These are phyloP conservation scores for Coniochaeta sp. DNA, from an alignment of 2,329 filamentous ascomycete species.

Conservation along the genomic window DNA sequence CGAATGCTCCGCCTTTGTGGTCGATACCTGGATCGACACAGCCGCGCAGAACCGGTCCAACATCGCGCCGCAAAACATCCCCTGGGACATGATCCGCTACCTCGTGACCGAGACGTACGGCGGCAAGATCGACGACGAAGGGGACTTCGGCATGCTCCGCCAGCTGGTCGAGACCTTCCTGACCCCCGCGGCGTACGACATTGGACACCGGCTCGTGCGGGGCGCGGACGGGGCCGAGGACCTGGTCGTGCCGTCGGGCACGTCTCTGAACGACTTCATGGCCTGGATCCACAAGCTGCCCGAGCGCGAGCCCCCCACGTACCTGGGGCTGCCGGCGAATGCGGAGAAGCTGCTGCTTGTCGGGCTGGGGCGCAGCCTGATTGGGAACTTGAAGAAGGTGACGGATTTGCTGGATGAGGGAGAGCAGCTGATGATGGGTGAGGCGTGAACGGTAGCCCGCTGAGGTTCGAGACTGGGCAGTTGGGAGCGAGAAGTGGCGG, in stretches of 20 bases:
- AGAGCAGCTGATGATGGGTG: conserved; percentile 72
- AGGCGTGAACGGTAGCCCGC: not conserved
- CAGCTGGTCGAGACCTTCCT: conserved; percentile 71
- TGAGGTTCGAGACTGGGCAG: not conserved
- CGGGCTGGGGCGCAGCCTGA: conserved; percentile 77
- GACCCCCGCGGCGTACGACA: conserved; percentile 84
- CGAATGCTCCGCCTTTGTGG: conserved; percentile 92
- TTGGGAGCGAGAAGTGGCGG: not conserved
- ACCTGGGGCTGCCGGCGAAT: conserved; percentile 87
- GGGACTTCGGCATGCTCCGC: conserved; percentile 68
- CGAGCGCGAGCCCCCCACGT: conserved; percentile 93
- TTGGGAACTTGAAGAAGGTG: conserved; percentile 77
- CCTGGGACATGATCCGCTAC: conserved; percentile 91
- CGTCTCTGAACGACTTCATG: conserved; percentile 77
- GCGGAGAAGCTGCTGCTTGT: conserved; percentile 93
- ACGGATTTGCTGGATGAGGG: conserved; percentile 87
- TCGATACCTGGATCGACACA: conserved; percentile 87
- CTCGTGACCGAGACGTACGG: conserved; percentile 93
- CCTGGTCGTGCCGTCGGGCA: conserved; percentile 71
- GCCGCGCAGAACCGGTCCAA: conserved; percentile 83
- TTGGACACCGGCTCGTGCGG: conserved; percentile 82
- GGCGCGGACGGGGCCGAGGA: conserved; percentile 45
- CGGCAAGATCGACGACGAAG: conserved; percentile 91
- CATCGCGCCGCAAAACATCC: conserved; percentile 86
- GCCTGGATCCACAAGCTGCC: conserved; percentile 87